Percentiles rank a stretch among this genome's conserved stretches.
Conservation (phyloP, 2,329 filamentous ascomycete species). For the Aspergillus sp. region DNA sequence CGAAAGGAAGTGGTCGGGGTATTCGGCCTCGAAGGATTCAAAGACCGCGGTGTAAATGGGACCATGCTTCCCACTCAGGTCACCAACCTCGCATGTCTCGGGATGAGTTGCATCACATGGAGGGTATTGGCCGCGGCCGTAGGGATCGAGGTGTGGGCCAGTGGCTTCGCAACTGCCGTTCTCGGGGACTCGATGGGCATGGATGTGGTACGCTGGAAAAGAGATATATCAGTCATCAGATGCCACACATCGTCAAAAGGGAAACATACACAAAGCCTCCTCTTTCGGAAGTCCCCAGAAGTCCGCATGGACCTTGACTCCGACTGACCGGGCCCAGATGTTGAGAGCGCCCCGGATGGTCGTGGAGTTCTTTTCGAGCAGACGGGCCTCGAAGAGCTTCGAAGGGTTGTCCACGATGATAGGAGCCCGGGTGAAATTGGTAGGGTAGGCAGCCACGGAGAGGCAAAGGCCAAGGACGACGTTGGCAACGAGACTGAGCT, state of each 20-base stretch:
- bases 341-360: slow-evolving; percentile 49
- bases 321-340: slow-evolving; percentile 42
- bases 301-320: slow-evolving; percentile 50
- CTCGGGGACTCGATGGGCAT: slow-evolving; percentile 55
- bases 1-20: slow-evolving; percentile 46
- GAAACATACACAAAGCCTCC: slow-evolving; percentile 54
- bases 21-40: slow-evolving; percentile 25
- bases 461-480: slow-evolving; percentile 7
- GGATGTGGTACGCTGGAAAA: slow-evolving; percentile 60
- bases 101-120: slow-evolving; percentile 54
- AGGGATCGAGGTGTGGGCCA: slow-evolving; percentile 65
- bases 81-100: slow-evolving; percentile 66
- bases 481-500: slow-evolving; percentile 1
- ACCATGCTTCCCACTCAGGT: slow-evolving; percentile 68
- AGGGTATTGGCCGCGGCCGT: slow-evolving; percentile 54
- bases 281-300: slow-evolving; percentile 53
- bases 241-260: slow-evolving; percentile 4
- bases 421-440: slow-evolving; percentile 25
- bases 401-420: slow-evolving; percentile 50
- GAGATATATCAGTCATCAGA: slow-evolving; percentile 7
- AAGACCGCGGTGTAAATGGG: slow-evolving; percentile 46
- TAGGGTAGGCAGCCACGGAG: slow-evolving; percentile 3
- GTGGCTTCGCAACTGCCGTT: slow-evolving; percentile 67
- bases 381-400: slow-evolving; percentile 48
- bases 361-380: slow-evolving; percentile 51